These are phyloP conservation scores for Anisodus tanguticus DNA, from an alignment of 257 asterid species.

Conservation along the genomic window DNA sequence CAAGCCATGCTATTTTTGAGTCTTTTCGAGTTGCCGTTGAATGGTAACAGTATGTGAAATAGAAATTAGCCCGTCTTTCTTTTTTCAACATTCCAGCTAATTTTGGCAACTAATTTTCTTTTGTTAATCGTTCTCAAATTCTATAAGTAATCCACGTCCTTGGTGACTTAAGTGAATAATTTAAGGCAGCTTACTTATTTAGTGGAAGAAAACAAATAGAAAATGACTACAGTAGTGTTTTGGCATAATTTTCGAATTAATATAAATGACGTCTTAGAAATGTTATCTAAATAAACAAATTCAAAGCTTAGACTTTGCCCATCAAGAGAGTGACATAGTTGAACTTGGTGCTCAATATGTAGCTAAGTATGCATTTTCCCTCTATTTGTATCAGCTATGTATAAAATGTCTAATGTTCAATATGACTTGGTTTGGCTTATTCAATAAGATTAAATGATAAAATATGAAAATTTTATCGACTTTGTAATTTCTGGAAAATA, in stretches of 20 bases:
- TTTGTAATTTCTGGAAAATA: not conserved
- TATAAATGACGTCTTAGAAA: not conserved
- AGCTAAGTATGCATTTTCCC: not conserved
- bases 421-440: slow-evolving; percentile 7
- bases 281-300: slow-evolving; percentile 2
- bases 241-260: not conserved
- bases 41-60: slow-evolving; percentile 5
- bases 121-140: slow-evolving; percentile 18
- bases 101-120: not conserved
- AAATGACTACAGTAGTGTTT: not conserved
- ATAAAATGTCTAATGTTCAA: too few species aligned
- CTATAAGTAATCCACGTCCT: not conserved
- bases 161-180: not conserved
- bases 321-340: slow-evolving; percentile 17
- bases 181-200: not conserved
- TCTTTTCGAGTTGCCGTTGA: not conserved
- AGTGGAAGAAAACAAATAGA: not conserved
- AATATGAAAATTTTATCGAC: not conserved
- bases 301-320: slow-evolving; percentile 7
- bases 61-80: not conserved
- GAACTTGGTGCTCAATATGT: not conserved
- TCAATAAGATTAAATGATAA: not conserved
- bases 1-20: not conserved
- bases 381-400: not conserved
- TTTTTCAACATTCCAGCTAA: slow-evolving; percentile 21